Evolutionary conservation across 352 stramenopile species (phyloP).

Genomic region (Phytophthora pistaciae): DNA sequence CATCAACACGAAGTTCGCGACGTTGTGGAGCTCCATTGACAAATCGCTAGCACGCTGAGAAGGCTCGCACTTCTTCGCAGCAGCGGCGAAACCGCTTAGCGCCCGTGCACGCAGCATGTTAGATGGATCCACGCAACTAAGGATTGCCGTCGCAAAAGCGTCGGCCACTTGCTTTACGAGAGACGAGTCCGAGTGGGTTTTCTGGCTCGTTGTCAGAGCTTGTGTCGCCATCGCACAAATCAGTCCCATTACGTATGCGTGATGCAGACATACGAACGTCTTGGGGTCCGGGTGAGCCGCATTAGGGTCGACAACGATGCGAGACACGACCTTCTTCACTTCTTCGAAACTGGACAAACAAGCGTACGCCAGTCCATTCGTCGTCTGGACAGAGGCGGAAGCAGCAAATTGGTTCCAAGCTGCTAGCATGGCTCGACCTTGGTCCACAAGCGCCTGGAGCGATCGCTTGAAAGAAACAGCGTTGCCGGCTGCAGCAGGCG

Average conservation of each 20-base stretch:
- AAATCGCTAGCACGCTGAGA: slow-evolving; percentile 58
- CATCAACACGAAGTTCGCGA: slow-evolving; percentile 82
- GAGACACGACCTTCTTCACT: slow-evolving; percentile 77
- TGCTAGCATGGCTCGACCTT: slow-evolving; percentile 73
- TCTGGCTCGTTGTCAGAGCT: slow-evolving; percentile 72
- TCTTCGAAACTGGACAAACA: slow-evolving; percentile 84
- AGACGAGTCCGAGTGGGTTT: slow-evolving; percentile 62
- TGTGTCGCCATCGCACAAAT: slow-evolving; percentile 84
- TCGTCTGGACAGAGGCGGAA: slow-evolving; percentile 55
- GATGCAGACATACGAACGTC: slow-evolving; percentile 85
- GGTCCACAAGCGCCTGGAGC: slow-evolving; percentile 72
- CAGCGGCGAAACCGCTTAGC: slow-evolving; percentile 63
- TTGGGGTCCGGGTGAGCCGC: slow-evolving; percentile 50
- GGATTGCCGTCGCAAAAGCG: slow-evolving; percentile 76
- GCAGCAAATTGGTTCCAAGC: slow-evolving; percentile 82
- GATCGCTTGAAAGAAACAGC: slow-evolving; percentile 56
- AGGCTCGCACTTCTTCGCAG: slow-evolving; percentile 58
- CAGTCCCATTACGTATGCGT: slow-evolving; percentile 81
- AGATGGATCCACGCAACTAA: slow-evolving; percentile 80
- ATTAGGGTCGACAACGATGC: slow-evolving; percentile 64
- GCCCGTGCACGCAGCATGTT: slow-evolving; percentile 60
- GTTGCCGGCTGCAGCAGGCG: slow-evolving; percentile 18
- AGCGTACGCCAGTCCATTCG: slow-evolving; percentile 65
- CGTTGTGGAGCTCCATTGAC: slow-evolving; percentile 71
- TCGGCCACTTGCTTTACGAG: slow-evolving; percentile 79